Conservation (phyloP, 805 yeast species). For the Teunomyces cretensis region DNA sequence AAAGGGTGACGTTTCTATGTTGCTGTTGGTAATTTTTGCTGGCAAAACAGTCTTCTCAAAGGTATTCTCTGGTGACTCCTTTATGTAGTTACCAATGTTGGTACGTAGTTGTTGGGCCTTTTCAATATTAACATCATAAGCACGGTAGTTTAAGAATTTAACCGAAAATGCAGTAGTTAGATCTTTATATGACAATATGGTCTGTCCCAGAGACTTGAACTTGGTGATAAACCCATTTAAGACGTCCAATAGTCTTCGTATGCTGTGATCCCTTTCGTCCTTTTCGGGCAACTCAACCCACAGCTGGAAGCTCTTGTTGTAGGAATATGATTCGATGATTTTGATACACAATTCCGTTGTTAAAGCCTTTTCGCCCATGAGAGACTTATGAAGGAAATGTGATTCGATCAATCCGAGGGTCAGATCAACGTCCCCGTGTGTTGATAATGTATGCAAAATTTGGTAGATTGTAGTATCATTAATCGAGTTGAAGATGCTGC, state of each 20-base stretch:
- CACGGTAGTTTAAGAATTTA: conserved; percentile 26
- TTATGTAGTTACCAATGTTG: conserved; percentile 11
- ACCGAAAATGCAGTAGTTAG: conserved; percentile 28
- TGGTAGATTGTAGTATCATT: conserved; percentile 22
- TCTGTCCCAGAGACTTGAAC: conserved; percentile 7
- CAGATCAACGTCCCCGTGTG: conserved; percentile 38
- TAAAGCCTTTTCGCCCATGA: conserved; percentile 33
- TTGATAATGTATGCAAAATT: conserved; percentile 30
- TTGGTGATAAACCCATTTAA: conserved; percentile 24
- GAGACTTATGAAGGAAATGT: conserved; percentile 31
- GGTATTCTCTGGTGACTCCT: conserved; percentile 13
- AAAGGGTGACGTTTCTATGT: conserved; percentile 21
- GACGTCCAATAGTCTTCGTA: conserved; percentile 32
- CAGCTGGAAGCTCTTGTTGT: conserved; percentile 9
- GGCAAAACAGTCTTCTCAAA: conserved; percentile 13
- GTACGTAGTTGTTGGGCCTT: conserved; percentile 8
- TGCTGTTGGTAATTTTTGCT: conserved; percentile 22
- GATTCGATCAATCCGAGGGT: conserved; percentile 35
- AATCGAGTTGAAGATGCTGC: conserved; percentile 16
- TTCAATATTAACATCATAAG: conserved; percentile 25
- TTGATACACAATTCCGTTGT: conserved; percentile 32
- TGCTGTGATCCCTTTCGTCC: conserved; percentile 21
- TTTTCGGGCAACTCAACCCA: conserved; percentile 9
- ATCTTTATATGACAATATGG: conserved; percentile 23
- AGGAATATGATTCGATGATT: conserved; percentile 38